Percentiles rank a stretch among this genome's conserved stretches.
Evolutionary conservation across 129 eudicot genomes (phyloP).

Genomic region (Scalesia atractyloides): DNA sequence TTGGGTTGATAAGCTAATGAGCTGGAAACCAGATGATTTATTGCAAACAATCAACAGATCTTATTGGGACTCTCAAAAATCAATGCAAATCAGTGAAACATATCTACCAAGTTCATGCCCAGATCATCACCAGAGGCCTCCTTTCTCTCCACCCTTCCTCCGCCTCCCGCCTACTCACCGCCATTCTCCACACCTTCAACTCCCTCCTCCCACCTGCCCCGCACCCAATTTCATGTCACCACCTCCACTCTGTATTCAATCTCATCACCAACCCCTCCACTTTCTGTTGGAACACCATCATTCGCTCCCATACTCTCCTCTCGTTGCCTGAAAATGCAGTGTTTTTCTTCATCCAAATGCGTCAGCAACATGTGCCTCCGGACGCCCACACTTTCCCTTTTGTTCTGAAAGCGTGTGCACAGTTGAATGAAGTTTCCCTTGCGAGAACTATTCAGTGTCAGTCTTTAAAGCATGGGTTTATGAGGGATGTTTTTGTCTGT

Average conservation of each 20-base stretch:
- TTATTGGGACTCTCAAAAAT: conserved; percentile 29
- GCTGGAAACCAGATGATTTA: conserved; percentile 26
- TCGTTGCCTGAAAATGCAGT: conserved; percentile 46
- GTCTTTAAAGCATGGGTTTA: conserved; percentile 49
- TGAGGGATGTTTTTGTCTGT: conserved; percentile 50
- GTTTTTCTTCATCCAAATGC: conserved; percentile 49
- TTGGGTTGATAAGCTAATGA: not conserved
- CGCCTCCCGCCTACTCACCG: conserved; percentile 44
- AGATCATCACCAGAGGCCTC: conserved; percentile 62
- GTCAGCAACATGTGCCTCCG: conserved; percentile 35
- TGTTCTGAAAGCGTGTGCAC: conserved; percentile 52
- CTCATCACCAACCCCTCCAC: conserved; percentile 50
- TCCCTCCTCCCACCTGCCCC: conserved; percentile 21
- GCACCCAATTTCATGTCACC: conserved; percentile 15
- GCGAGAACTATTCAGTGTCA: conserved; percentile 44
- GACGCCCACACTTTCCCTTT: conserved; percentile 73
- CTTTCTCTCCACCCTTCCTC: conserved; percentile 45
- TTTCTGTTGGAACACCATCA: conserved; percentile 53
- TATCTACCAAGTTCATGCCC: conserved; percentile 59
- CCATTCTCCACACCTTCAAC: conserved; percentile 53
- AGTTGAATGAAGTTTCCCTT: conserved; percentile 22
- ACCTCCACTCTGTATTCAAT: conserved; percentile 52
- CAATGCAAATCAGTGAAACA: conserved; percentile 47
- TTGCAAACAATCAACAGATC: conserved; percentile 49
- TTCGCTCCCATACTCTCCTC: conserved; percentile 55